Base-by-base conservation (phyloP, 768 basidiomycete species). In the Psilocybe tampanensis region DNA sequence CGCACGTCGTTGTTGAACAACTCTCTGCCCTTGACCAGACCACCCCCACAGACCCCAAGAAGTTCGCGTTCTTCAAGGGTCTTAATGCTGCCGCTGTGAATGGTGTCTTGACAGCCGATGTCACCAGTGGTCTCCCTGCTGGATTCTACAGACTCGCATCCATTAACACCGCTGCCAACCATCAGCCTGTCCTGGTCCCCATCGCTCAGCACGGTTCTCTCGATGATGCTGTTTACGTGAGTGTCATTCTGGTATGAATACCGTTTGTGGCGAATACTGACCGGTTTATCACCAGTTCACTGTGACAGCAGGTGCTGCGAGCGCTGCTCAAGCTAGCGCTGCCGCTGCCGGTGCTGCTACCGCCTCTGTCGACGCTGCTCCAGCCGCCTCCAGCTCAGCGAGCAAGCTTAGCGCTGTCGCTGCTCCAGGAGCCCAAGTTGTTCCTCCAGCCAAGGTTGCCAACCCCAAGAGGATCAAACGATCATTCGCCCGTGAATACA, bases 91-190 rank as follows among this genome's bases (percentile, higher is more conserved):
- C 73, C 5, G 80, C 78, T 55, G 72, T 64, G 52, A 73, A 74
- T 57, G 87, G 85, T n/a, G 64, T 82, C 1, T 72, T 87, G 29
- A 72, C 74, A 15, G 79, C 80, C 23, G 71, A 73, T 32, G 83
- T 91, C 44, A 71, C 74, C 2, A 70, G 69, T 22, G 88, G 87
- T 59, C 74, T 89, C 36, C 78, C 85, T 22, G 79, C 76, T 17
- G 86, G 86, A 24, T 65, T 72, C 39, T 90, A 92, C 75, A 78
- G 78, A 58, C 70, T 88, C 36, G 76, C 81, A 47, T 81, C 82
- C 3, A 86, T 87, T 71, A 83, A 82, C 68, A 68, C 78, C 36
- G 78, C 80, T 23, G 69, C 80, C 12, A 88, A 87, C 73, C 85
- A 89, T 60, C 82, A 83, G 63, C 85, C 81, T 19, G 79, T 77